A percentile compares a stretch with the other conserved stretches of the same genome.
phyloP scores from a whole-genome alignment of 2,329 filamentous ascomycete species.

The Tolypocladium amazonense region DNA sequence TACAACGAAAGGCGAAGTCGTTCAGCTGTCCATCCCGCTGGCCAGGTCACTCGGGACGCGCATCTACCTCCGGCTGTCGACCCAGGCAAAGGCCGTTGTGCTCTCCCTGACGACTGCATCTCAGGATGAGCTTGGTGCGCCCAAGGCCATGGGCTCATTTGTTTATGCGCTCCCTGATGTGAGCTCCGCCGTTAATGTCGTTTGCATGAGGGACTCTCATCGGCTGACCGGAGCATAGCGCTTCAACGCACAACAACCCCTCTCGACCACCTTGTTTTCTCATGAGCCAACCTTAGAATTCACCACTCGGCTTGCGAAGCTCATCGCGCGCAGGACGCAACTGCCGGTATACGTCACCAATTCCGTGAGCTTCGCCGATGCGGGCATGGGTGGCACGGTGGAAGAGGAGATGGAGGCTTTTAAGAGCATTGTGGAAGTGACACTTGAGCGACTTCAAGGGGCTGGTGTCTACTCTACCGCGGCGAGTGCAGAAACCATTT shows the following conservation, averaged over 20 bases:
- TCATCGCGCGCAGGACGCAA: conserved; percentile 62
- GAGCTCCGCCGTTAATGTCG: background rate
- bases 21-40: conserved; percentile 43
- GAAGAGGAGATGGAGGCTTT: conserved; percentile 95
- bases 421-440: conserved; percentile 59
- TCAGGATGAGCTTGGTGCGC: conserved; percentile 36
- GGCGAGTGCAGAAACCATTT: background rate
- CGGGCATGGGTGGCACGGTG: conserved; percentile 66
- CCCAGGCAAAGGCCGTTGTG: conserved; percentile 45
- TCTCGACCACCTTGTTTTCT: conserved; percentile 71
- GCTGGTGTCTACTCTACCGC: conserved; percentile 3
- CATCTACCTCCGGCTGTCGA: conserved; percentile 49
- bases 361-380: conserved; percentile 66
- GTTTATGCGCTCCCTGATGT: conserved; percentile 92
- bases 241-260: conserved; percentile 46
- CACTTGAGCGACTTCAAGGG: conserved; percentile 26
- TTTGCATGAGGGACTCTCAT: background rate
- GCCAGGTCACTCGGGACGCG: conserved; percentile 50
- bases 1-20: background rate
- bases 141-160: conserved; percentile 68
- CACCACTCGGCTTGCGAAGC: conserved; percentile 71
- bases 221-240: conserved; percentile 21
- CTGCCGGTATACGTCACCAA: conserved; percentile 85
- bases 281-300: conserved; percentile 75
- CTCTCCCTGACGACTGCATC: conserved; percentile 51